Evolutionary conservation across 2,329 filamentous ascomycete species (phyloP).

Genomic region (Eurotiales sp.): DNA sequence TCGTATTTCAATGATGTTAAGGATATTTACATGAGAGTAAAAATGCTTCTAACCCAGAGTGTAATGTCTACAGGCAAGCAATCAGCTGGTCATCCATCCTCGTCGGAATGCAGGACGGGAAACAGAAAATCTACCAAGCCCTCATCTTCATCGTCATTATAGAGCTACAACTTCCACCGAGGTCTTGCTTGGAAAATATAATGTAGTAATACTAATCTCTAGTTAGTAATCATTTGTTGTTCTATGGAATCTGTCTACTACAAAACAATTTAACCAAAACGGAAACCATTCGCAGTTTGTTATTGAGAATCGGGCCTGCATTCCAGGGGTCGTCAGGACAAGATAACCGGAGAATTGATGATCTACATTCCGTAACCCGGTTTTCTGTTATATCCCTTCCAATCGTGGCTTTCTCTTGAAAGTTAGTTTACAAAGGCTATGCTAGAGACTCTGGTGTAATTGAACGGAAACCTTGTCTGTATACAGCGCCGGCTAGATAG

Average conservation of each 20-base stretch:
- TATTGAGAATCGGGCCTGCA: not conserved
- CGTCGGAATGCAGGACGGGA: not conserved
- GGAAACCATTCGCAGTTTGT: not conserved
- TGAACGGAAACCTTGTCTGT: too few species aligned
- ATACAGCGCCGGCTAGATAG: too few species aligned
- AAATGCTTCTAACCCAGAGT: not conserved
- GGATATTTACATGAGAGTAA: not conserved
- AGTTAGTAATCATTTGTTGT: too few species aligned
- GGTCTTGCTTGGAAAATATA: too few species aligned
- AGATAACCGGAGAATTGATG: not conserved
- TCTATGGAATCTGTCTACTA: too few species aligned
- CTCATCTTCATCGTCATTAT: not conserved
- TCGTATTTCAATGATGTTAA: not conserved
- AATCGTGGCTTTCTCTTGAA: too few species aligned
- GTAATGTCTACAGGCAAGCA: not conserved
- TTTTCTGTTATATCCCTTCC: not conserved
- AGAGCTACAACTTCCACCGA: too few species aligned
- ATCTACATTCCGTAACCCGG: not conserved
- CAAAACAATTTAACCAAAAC: not conserved
- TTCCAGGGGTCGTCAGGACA: slow-evolving; percentile 2
- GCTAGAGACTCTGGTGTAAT: too few species aligned
- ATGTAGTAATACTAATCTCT: not conserved
- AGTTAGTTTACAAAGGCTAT: too few species aligned
- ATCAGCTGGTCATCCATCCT: not conserved
- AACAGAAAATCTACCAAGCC: not conserved